These are phyloP conservation scores for Hypoxylon fragiforme DNA, from an alignment of 495 filamentous ascomycete genomes.

Conservation along the genomic window DNA sequence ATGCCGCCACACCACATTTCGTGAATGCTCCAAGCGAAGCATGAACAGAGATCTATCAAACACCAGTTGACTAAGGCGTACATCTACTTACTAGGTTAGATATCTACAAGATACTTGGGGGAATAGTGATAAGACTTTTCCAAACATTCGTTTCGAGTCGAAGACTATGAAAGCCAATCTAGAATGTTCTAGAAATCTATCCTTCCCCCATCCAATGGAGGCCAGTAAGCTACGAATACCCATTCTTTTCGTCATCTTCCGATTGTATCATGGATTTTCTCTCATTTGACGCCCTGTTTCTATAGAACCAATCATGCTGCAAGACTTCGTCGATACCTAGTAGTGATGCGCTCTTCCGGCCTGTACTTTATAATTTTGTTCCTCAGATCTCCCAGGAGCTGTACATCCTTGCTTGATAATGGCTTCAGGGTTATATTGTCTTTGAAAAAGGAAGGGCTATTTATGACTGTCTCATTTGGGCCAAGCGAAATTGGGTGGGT, in stretches of 20 bases:
- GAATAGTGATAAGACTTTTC: too few relatives aligned
- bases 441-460: not conserved
- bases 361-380: not conserved
- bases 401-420: not conserved
- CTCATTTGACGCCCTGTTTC: not conserved
- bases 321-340: not conserved
- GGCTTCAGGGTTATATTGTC: not conserved
- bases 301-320: not conserved
- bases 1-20: too few relatives aligned
- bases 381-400: not conserved
- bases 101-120: too few relatives aligned
- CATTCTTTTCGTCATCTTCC: not conserved
- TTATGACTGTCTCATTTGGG: not conserved
- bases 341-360: not conserved
- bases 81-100: too few relatives aligned
- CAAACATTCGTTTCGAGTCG: too few relatives aligned
- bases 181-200: not conserved
- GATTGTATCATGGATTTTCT: not conserved
- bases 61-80: too few relatives aligned
- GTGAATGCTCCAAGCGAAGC: too few relatives aligned
- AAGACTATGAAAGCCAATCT: too few relatives aligned
- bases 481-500: not conserved
- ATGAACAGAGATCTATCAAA: too few relatives aligned
- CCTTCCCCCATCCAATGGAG: too few relatives aligned
- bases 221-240: not conserved